A percentile compares a stretch with the other conserved stretches of the same genome.
phyloP scores from a whole-genome alignment of 257 asterid genomes.

The Fraxinus anomala region DNA sequence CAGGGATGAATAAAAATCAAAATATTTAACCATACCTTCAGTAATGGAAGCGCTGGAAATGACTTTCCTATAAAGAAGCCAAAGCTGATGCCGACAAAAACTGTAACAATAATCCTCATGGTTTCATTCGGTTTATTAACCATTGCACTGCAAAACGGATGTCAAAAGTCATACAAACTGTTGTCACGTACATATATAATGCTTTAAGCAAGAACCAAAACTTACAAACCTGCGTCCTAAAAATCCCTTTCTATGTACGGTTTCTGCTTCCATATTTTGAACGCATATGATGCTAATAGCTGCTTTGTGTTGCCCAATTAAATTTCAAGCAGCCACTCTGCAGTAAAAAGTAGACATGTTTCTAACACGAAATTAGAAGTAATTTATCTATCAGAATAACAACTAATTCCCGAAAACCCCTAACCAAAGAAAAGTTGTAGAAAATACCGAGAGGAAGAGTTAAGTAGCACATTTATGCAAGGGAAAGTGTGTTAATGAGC shows the following conservation, averaged over 20 bases:
- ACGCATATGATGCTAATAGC: slow-evolving; percentile 15
- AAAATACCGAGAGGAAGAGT: background rate
- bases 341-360: slow-evolving; percentile 15
- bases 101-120: slow-evolving; percentile 50
- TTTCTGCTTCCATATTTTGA: slow-evolving; percentile 39
- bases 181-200: slow-evolving; percentile 5
- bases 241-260: slow-evolving; percentile 42
- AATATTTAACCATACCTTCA: slow-evolving; percentile 44
- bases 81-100: slow-evolving; percentile 54
- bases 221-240: slow-evolving; percentile 47
- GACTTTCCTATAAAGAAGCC: slow-evolving; percentile 74
- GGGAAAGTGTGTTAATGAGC: background rate
- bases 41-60: slow-evolving; percentile 50
- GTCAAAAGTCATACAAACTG: slow-evolving; percentile 3
- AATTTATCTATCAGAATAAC: background rate
- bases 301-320: slow-evolving; percentile 27
- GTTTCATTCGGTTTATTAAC: slow-evolving; percentile 46
- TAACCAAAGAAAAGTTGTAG: too few relatives aligned
- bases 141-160: slow-evolving; percentile 41
- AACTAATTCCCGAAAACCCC: too few relatives aligned
- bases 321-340: slow-evolving; percentile 28
- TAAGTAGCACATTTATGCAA: background rate
- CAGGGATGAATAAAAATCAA: slow-evolving; percentile 3
- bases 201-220: slow-evolving; percentile 8
- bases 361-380: background rate